Base-by-base conservation (phyloP, 371 early-diverging fungal species). In the Blakeslea trispora region DNA sequence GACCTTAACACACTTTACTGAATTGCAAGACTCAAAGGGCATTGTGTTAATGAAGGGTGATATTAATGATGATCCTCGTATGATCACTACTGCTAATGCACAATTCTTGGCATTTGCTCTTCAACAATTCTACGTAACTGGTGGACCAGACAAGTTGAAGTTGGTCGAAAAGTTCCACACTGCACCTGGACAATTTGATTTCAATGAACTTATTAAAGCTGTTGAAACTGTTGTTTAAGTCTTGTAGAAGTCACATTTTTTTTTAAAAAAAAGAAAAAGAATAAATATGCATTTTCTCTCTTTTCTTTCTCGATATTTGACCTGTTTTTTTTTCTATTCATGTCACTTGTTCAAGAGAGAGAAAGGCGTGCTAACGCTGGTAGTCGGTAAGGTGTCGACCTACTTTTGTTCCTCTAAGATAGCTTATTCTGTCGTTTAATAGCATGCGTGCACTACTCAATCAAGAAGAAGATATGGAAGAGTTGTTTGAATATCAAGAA, bases 41-140 rank as follows among this genome's bases (percentile, higher is more conserved):
- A 81, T 97, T 53, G 95, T 95, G 19, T 78, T 97, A 51, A 97
- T 97, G 97, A 80, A 84, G 32, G 97, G 97, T 14, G 91, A 93
- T 54, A 64, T 89, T 39, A 81, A 81, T 9, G 79, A 81, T 24
- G 64, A 73, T 28, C 77, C 84, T 14, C 74, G 72, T 18, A 66
- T 81, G 58, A 55, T 95, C 41, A 84, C 79, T 23, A 55, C 82
- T n/a, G 79, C 82, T 17, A 89, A 91, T 42, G 95, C 95, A 8
- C 91, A 92, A 71, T 82, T 87, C 50, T 72, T 97, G 72, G 89
- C 87, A 8, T 87, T 91, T 65, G 84, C 85, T 45, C 70, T 92
- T 64, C 97, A 95, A 68, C 80, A 88, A 61, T 97, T 93, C 69
- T 95, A 97, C 69, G 89, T 91, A 18, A 86, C 89, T 40, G 94